Evolutionary conservation across 371 early-diverging fungal genomes (phyloP).

Genomic region (Umbelopsis sp.): DNA sequence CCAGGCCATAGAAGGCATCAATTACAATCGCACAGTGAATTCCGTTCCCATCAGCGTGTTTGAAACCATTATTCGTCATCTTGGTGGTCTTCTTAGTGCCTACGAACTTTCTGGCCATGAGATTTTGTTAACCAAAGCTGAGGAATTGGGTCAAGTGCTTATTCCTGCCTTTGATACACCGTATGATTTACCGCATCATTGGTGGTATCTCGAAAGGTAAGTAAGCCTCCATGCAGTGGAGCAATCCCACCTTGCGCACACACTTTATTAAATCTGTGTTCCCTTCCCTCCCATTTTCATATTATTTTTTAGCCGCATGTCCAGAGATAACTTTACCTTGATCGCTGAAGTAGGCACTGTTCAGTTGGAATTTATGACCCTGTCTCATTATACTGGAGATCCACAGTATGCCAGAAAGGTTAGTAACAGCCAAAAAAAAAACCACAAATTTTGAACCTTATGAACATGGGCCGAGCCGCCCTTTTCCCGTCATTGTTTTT

Average conservation of each 20-base stretch:
- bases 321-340: constrained; percentile 25
- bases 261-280: not conserved
- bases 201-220: constrained; percentile 63
- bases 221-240: constrained; percentile 21
- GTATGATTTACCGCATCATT: constrained; percentile 75
- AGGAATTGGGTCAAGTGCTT: constrained; percentile 73
- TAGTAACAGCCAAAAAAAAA: constrained; percentile 5
- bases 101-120: constrained; percentile 63
- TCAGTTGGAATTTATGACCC: constrained; percentile 80
- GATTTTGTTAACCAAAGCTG: constrained; percentile 67
- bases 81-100: constrained; percentile 72
- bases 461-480: too few species aligned
- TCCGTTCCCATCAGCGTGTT: constrained; percentile 50
- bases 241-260: not conserved
- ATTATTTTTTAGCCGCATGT: constrained; percentile 11
- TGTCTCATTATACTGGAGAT: constrained; percentile 73
- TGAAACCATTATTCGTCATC: constrained; percentile 76
- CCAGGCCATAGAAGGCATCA: constrained; percentile 57
- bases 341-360: constrained; percentile 87
- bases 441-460: too few species aligned
- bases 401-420: constrained; percentile 56
- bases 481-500: not conserved
- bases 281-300: not conserved
- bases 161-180: constrained; percentile 72
- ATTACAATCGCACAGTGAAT: constrained; percentile 58